A percentile compares a stretch with the other conserved stretches of the same genome.
phyloP scores from a whole-genome alignment of 73 alveolate genomes.

The Breviolum minutum region DNA sequence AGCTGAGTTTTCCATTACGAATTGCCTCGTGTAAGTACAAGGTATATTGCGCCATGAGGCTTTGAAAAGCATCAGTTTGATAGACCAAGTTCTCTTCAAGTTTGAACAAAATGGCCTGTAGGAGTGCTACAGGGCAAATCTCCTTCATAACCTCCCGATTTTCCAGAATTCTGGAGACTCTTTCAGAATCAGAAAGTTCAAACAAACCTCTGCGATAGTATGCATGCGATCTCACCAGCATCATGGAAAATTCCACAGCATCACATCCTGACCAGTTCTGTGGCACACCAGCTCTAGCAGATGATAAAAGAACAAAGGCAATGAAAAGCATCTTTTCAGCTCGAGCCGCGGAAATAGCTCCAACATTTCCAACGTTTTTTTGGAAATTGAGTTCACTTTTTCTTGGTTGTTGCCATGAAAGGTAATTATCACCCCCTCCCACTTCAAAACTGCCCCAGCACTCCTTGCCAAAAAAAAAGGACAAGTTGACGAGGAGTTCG shows the following conservation, averaged over 20 bases:
- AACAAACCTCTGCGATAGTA: constrained; percentile 66
- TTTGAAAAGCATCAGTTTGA: constrained; percentile 53
- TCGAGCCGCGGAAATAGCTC: too few relatives aligned
- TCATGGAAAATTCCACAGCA: constrained; percentile 13
- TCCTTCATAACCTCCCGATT: constrained; percentile 16
- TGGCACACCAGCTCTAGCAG: neutral
- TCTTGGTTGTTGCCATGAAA: too few relatives aligned
- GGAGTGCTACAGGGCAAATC: constrained; percentile 39
- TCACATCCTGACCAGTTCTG: neutral
- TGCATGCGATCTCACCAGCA: constrained; percentile 56
- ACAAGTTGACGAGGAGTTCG: too few relatives aligned
- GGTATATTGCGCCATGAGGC: constrained; percentile 67
- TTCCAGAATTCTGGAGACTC: constrained; percentile 19
- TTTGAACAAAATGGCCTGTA: constrained; percentile 58
- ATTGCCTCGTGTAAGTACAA: constrained; percentile 49
- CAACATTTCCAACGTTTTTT: too few relatives aligned
- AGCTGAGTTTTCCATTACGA: neutral
- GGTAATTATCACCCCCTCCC: too few relatives aligned
- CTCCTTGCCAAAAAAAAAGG: too few relatives aligned
- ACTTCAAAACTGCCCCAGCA: too few relatives aligned
- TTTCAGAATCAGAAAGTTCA: constrained; percentile 37
- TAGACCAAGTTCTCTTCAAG: constrained; percentile 69
- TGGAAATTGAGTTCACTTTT: too few relatives aligned
- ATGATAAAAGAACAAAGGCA: neutral
- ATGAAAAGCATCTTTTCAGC: neutral